Percentiles rank a stretch among this genome's conserved stretches.
Evolutionary conservation across 2,329 filamentous ascomycete species (phyloP).

Genomic region (Aspergillus brunneoviolaceus): DNA sequence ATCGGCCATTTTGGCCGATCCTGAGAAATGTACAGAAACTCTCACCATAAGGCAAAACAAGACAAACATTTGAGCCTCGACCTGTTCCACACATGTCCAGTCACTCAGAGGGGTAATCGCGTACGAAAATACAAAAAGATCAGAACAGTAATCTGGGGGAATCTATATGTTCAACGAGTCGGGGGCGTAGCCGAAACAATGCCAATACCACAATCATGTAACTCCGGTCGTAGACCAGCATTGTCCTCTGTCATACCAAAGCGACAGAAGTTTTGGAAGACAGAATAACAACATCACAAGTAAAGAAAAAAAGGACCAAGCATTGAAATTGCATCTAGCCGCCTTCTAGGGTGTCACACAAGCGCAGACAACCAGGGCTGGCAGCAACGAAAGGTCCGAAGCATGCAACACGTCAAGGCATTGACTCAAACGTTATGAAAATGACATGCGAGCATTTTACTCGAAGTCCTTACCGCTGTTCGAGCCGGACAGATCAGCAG

Average conservation of each 20-base stretch:
- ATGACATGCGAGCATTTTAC: constrained; percentile 5
- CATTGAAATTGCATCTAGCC: too few relatives aligned
- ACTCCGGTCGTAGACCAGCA: not conserved
- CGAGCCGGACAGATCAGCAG: constrained; percentile 13
- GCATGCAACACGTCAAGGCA: too few relatives aligned
- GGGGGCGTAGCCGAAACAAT: not conserved
- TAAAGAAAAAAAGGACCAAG: constrained; percentile 3
- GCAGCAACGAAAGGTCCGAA: too few relatives aligned
- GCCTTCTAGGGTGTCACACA: too few relatives aligned
- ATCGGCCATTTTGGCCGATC: not conserved
- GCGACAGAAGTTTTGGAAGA: not conserved
- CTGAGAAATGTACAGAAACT: constrained; percentile 12
- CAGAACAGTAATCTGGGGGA: not conserved
- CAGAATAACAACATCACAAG: constrained; percentile 3
- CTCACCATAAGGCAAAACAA: constrained; percentile 2
- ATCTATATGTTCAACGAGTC: not conserved
- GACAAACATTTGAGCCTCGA: constrained; percentile 10
- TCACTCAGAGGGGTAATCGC: constrained; percentile 9
- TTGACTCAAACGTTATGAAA: not conserved
- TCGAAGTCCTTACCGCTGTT: constrained; percentile 19
- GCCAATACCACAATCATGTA: not conserved
- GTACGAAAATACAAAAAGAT: constrained; percentile 14
- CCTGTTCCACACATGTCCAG: not conserved
- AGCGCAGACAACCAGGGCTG: too few relatives aligned
- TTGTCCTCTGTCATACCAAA: not conserved